These are phyloP conservation scores for Elsinoe australis DNA, from an alignment of 2,329 filamentous ascomycete genomes.

Conservation along the genomic window DNA sequence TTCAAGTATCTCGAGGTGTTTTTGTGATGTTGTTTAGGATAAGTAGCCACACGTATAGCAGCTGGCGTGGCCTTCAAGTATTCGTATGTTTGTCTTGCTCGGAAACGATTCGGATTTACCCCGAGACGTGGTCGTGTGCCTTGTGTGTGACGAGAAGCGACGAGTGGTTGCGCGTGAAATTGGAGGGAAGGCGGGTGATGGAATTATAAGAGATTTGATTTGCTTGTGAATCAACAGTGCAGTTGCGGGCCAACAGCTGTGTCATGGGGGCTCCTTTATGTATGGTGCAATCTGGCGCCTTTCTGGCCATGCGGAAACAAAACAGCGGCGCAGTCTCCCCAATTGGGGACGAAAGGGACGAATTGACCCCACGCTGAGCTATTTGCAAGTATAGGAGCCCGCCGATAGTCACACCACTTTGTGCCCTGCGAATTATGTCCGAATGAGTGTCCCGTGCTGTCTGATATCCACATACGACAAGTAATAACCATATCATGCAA, in stretches of 20 bases:
- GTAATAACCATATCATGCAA: no score
- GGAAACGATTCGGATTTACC: constrained; percentile 8
- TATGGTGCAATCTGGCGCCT: constrained; percentile 15
- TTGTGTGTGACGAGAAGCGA: not conserved
- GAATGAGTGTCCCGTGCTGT: no score
- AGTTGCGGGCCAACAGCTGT: not conserved
- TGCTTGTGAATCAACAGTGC: constrained; percentile 3
- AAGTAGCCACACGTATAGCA: not conserved
- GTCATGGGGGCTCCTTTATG: not conserved
- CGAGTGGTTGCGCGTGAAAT: constrained; percentile 4
- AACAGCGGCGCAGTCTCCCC: constrained; percentile 1
- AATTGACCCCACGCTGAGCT: not conserved
- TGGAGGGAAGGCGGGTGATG: not conserved
- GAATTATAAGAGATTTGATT: constrained; percentile 10
- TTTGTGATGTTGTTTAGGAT: no score
- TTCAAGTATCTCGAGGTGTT: no score
- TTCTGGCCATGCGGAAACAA: not conserved
- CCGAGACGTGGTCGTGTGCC: not conserved
- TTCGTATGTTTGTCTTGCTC: constrained; percentile 10
- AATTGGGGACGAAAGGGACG: no score
- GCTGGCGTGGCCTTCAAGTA: not conserved
- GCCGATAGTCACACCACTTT: not conserved
- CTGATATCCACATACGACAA: not conserved
- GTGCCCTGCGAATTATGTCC: not conserved
- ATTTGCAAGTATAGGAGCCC: not conserved